Base-by-base conservation (phyloP, 306 rosid genomes). In the Casuarina cunninghamiana region DNA sequence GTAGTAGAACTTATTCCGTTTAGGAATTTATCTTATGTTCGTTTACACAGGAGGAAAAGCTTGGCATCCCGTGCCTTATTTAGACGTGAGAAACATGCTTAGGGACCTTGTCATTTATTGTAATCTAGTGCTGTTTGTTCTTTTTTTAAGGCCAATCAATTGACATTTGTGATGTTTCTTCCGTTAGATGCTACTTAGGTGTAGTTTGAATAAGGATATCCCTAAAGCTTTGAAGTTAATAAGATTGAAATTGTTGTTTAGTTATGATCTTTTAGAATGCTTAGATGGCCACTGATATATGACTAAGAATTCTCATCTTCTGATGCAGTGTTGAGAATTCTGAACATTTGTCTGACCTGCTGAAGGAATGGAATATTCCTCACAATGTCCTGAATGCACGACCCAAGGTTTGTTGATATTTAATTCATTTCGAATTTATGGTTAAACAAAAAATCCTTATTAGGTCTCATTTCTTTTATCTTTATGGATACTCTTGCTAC, bases 361-460 rank as follows among this genome's bases (percentile, higher is more conserved):
- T 95, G 83, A 79, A 74, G 88, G 95, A 90, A 77, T 89, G 84
- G 84, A 84, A 84, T 75, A 88, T 95, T 81, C 97, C 97, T 57
- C 97, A 95, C 81, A 95, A 95, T 89, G 97, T 92, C 76, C 82
- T 95, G 80, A 95, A 95, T 82, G 97, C 97, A 50, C 88, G 98
- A 57, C 96, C 98, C 67, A 95, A 91, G 97, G 98, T 95, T 78
- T 77, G 87, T 85, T 79, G 69, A 71, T 83, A 35, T 78, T 67
- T 66, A 44, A 80, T 71, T 51, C 69, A 42, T 38, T 57, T 58
- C 26, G 65, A 68, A 44, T 57, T 84, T 80, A 58, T 53, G 51
- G 39, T 53, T 79, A 74, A 72, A 58, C 71, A 53, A 73, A 54
- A 35, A 54, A 53, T 79, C 51, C 67, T 51, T 9, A 54, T 57